phyloP scores from a whole-genome alignment of 805 yeast species.

The Candida stauntonica region DNA sequence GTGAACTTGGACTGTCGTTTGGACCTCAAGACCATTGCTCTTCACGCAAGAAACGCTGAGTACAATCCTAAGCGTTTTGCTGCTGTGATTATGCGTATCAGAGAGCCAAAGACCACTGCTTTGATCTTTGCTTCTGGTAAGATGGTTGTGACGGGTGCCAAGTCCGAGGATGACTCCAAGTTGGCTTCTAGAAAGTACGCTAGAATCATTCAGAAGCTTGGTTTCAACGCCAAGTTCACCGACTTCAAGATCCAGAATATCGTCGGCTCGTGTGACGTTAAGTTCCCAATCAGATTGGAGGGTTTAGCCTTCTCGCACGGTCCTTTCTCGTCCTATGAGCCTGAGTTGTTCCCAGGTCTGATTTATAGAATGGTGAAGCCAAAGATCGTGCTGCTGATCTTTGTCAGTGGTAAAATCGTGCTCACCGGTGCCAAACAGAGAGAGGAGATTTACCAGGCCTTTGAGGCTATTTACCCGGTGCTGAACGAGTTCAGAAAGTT shows the following conservation, averaged over 20 bases:
- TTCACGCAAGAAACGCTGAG: constrained; percentile 98
- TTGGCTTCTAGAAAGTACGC: constrained; percentile 97
- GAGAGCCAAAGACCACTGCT: constrained; percentile 98
- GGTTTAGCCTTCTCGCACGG: constrained; percentile 98
- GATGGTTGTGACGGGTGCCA: constrained; percentile 99
- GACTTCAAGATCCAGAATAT: constrained; percentile 98
- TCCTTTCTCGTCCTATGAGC: constrained; percentile 97
- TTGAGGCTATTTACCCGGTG: constrained; percentile 97
- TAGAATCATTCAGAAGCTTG: constrained; percentile 94
- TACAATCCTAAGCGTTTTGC: constrained; percentile 99
- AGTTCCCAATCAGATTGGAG: constrained; percentile 94
- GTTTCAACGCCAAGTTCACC: constrained; percentile 95
- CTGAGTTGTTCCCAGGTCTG: constrained; percentile 95
- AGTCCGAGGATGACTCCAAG: constrained; percentile 97
- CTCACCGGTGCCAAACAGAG: constrained; percentile 98
- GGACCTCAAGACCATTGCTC: constrained; percentile 93
- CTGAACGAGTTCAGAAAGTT: constrained; percentile 92
- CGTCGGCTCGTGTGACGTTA: constrained; percentile 98
- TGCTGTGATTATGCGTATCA: constrained; percentile 97
- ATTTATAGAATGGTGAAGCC: constrained; percentile 99
- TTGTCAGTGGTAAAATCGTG: constrained; percentile 96
- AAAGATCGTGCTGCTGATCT: constrained; percentile 89
- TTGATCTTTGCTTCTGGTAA: constrained; percentile 97
- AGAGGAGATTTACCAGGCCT: constrained; percentile 97
- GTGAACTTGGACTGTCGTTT: constrained; percentile 94